Base-by-base conservation (phyloP, 1,139 yeast genomes). In the Meyerozyma athensensis region DNA sequence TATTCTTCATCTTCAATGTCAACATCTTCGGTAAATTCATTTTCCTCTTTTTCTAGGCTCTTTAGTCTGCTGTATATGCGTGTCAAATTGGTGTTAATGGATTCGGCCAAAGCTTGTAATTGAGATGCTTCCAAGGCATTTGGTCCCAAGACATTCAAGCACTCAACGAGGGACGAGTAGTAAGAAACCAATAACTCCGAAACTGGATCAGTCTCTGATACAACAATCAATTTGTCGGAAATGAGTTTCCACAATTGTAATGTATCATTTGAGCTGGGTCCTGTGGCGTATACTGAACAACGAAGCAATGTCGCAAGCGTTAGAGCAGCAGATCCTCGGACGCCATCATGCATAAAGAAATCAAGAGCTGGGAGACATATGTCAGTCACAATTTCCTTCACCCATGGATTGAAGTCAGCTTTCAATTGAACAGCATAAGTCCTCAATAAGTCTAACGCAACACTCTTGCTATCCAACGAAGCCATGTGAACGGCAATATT, bases 401-500 rank as follows among this genome's bases (percentile, higher is more conserved):
- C 94, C 68, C 86, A 92, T 4, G 87, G 89, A 48, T 75, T 83
- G 60, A 94, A 92, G 41, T 78, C 83, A 24, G 76, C 92, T 47
- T 86, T 87, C 47, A 92, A 73, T 47, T 86, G 86, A 37, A 83
- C 79, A 9, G 97, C 95, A 56, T 94, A 92, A n/a, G 84, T 77
- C 48, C 89, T 79, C 41, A 92, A 70, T 42, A 92, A 69, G 54
- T 92, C 97, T 70, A 92, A 83, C 4, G 98, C 97, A 26, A 83
- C 74, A 7, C 87, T 90, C 63, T 94, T 92, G 48, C 90, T 97
- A 54, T 92, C 98, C 44, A 92, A 71, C 16, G 86, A 72, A 13
- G 96, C 87, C 4, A 97, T 87, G 57, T 90, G 96, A 38, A 92
- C 89, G 18, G 97, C 98, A 54, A 94, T 81, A 54, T 86, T 90